A percentile compares a stretch with the other conserved stretches of the same genome.
phyloP scores from a whole-genome alignment of 257 asterid genomes.

The Plantago ovata region DNA sequence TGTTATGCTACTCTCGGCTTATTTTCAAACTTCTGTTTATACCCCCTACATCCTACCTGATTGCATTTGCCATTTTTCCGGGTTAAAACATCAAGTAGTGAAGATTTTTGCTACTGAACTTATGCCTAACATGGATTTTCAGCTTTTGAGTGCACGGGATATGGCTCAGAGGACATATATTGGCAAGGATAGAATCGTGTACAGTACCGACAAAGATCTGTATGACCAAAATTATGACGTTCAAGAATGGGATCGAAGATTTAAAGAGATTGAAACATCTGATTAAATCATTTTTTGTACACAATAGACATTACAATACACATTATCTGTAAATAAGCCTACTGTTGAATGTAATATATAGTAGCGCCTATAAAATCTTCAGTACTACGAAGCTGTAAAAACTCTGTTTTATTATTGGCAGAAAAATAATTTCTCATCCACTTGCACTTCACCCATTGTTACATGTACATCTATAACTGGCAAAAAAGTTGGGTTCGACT shows the following conservation, averaged over 20 bases:
- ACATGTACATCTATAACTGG: too few relatives aligned
- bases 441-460: too few relatives aligned
- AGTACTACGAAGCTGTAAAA: too few relatives aligned
- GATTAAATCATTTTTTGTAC: constrained; percentile 39
- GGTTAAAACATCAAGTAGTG: too few relatives aligned
- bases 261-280: constrained; percentile 66
- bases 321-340: too few relatives aligned
- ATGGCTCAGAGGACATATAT: constrained; percentile 88
- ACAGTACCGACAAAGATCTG: constrained; percentile 78
- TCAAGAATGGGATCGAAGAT: constrained; percentile 72
- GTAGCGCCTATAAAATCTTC: too few relatives aligned
- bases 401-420: too few relatives aligned
- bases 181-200: constrained; percentile 77
- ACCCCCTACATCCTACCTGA: not conserved
- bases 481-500: too few relatives aligned
- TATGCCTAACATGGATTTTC: constrained; percentile 14
- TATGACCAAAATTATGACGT: constrained; percentile 74
- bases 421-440: too few relatives aligned
- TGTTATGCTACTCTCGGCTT: not conserved
- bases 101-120: not conserved
- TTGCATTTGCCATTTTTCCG: too few relatives aligned
- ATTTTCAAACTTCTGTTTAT: not conserved
- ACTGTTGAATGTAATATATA: too few relatives aligned
- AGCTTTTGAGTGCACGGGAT: constrained; percentile 92
- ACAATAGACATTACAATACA: too few relatives aligned